phyloP scores from a whole-genome alignment of 768 basidiomycete genomes.

The Rhodotorula sphaerocarpa region DNA sequence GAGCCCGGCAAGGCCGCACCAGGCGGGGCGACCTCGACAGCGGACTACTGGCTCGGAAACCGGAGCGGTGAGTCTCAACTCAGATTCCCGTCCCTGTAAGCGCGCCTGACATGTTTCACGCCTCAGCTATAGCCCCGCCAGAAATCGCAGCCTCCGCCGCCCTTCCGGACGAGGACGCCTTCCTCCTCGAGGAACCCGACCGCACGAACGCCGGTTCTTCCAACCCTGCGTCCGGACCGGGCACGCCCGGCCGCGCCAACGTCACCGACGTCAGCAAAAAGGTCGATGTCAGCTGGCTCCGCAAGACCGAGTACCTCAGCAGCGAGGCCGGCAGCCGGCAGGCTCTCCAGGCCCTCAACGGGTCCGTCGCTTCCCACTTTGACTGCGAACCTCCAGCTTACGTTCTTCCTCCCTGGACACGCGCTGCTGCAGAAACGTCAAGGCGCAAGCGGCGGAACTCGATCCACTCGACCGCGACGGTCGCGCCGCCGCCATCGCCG shows the following conservation, averaged over 20 bases:
- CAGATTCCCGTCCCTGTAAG: neutral
- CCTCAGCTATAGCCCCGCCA: constrained; percentile 24
- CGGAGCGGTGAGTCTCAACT: constrained; percentile 18
- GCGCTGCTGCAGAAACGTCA: constrained; percentile 1
- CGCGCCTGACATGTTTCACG: neutral
- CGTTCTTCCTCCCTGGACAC: neutral
- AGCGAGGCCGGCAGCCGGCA: constrained; percentile 12
- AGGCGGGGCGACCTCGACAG: constrained; percentile 67
- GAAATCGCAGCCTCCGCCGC: neutral
- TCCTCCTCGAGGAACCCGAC: constrained; percentile 43
- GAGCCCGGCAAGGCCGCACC: constrained; percentile 75
- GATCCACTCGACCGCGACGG: constrained; percentile 20
- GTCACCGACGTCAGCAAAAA: constrained; percentile 49
- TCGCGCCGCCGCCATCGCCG: constrained; percentile 27
- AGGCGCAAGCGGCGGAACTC: constrained; percentile 5
- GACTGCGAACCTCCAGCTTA: neutral
- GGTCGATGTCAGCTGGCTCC: constrained; percentile 71
- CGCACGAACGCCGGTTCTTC: constrained; percentile 39
- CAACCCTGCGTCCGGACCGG: neutral
- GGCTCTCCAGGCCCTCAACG: constrained; percentile 8
- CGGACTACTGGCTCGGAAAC: constrained; percentile 49
- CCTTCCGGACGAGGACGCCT: too few species aligned
- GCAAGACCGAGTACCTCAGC: constrained; percentile 77
- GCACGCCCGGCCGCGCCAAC: constrained; percentile 37
- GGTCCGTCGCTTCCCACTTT: neutral